Evolutionary conservation across 306 rosid species (phyloP).

Genomic region (Crotalaria pallida): DNA sequence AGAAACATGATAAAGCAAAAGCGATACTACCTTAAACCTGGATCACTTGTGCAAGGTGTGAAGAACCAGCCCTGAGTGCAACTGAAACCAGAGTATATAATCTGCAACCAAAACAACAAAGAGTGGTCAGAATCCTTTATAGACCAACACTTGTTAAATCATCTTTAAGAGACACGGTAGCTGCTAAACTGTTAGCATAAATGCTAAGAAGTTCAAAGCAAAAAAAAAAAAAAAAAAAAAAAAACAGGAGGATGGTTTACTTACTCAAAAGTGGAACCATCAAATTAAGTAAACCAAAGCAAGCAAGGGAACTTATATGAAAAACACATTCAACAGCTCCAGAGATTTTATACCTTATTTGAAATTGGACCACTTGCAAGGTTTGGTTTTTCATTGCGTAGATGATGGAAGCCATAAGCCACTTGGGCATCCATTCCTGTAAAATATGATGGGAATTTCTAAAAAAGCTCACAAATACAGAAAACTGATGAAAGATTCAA

Average conservation of each 20-base stretch:
- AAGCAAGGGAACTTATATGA: not conserved
- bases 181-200: conserved; percentile 1
- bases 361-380: conserved; percentile 92
- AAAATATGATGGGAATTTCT: conserved; percentile 22
- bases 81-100: conserved; percentile 81
- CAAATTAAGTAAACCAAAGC: conserved; percentile 10
- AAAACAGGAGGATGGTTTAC: not conserved
- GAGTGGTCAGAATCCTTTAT: not conserved
- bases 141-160: not conserved
- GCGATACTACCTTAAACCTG: conserved; percentile 72
- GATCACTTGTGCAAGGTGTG: conserved; percentile 85
- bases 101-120: conserved; percentile 33
- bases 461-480: not conserved
- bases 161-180: not conserved
- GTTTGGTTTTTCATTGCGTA: conserved; percentile 85
- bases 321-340: not conserved
- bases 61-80: conserved; percentile 98
- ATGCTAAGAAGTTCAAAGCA: not conserved
- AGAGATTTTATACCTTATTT: conserved; percentile 59
- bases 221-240: too few species aligned
- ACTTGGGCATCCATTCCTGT: conserved; percentile 99
- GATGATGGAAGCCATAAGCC: conserved; percentile 93
- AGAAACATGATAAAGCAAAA: not conserved
- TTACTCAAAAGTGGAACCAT: not conserved
- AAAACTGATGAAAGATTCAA: conserved; percentile 10